Evolutionary conservation across 768 basidiomycete genomes (phyloP).

Genomic region (Trametes punicea): DNA sequence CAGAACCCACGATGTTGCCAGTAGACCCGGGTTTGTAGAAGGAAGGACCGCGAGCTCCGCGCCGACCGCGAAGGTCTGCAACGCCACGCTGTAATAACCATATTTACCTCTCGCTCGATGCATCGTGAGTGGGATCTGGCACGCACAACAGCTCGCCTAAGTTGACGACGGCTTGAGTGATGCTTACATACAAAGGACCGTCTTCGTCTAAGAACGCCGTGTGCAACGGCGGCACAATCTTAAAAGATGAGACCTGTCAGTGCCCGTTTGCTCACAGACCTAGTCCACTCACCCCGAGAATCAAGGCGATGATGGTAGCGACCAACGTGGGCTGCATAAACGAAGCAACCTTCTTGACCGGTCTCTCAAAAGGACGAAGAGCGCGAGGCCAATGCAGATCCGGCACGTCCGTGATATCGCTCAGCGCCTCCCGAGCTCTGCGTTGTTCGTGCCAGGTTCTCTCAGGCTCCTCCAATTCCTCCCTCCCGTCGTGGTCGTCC

Average conservation of each 20-base stretch:
- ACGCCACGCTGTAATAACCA: slow-evolving; percentile 20
- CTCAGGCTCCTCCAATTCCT: neutral
- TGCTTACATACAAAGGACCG: slow-evolving; percentile 21
- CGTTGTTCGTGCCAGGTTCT: neutral
- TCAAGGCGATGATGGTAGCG: slow-evolving; percentile 24
- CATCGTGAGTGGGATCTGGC: neutral
- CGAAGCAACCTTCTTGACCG: slow-evolving; percentile 11
- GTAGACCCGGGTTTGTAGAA: slow-evolving; percentile 13
- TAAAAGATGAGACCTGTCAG: neutral
- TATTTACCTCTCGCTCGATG: too few species aligned
- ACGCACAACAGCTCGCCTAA: slow-evolving; percentile 28
- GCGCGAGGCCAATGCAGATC: slow-evolving; percentile 23
- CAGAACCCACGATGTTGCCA: slow-evolving; percentile 18
- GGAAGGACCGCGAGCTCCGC: slow-evolving; percentile 25
- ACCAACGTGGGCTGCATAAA: slow-evolving; percentile 24
- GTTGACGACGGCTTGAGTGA: slow-evolving; percentile 24
- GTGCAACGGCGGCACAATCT: slow-evolving; percentile 25
- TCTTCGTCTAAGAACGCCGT: slow-evolving; percentile 19
- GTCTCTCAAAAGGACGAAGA: slow-evolving; percentile 15
- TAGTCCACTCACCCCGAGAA: slow-evolving; percentile 21
- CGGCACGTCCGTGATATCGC: slow-evolving; percentile 20
- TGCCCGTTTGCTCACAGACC: neutral
- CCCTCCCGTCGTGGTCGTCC: slow-evolving; percentile 10
- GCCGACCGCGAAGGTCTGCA: slow-evolving; percentile 28
- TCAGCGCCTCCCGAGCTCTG: slow-evolving; percentile 9